Evolutionary conservation across 2,329 filamentous ascomycete genomes (phyloP).

Genomic region (Cercospora canescens): DNA sequence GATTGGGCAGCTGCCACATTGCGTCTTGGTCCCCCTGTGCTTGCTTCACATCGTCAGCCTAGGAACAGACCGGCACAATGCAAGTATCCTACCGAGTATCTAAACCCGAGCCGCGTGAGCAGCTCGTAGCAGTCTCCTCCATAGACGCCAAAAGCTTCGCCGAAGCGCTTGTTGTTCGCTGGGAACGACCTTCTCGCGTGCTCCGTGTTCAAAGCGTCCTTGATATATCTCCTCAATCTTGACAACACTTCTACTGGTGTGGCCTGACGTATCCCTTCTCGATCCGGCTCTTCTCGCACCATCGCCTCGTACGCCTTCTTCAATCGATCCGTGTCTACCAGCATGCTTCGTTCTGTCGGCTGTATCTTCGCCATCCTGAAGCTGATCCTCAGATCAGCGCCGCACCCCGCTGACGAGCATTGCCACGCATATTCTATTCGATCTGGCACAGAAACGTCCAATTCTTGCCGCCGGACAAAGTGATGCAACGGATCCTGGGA

Average conservation of each 20-base stretch:
- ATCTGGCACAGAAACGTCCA: constrained; percentile 15
- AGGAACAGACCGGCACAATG: neutral
- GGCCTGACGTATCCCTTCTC: constrained; percentile 55
- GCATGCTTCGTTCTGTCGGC: constrained; percentile 48
- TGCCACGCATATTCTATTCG: constrained; percentile 51
- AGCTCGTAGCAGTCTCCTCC: constrained; percentile 58
- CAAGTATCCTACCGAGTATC: constrained; percentile 30
- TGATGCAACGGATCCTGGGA: constrained; percentile 61
- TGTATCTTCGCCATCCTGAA: constrained; percentile 56
- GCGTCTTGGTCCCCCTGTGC: constrained; percentile 14
- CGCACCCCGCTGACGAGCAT: constrained; percentile 61
- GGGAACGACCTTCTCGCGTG: constrained; percentile 57
- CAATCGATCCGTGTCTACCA: constrained; percentile 57
- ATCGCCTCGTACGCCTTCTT: constrained; percentile 55
- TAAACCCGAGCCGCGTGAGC: constrained; percentile 60
- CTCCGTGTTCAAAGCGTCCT: constrained; percentile 55
- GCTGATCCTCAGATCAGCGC: constrained; percentile 53
- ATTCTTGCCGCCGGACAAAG: constrained; percentile 39
- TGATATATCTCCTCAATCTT: constrained; percentile 60
- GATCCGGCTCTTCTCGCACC: constrained; percentile 52
- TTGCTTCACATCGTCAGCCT: neutral
- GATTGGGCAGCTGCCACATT: constrained; percentile 34
- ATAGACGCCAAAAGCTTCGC: constrained; percentile 57
- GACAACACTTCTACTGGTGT: constrained; percentile 56
- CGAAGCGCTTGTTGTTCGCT: constrained; percentile 63